Percentiles rank a stretch among this genome's conserved stretches.
phyloP scores from a whole-genome alignment of 768 basidiomycete genomes.

The Lyophyllum semitale region DNA sequence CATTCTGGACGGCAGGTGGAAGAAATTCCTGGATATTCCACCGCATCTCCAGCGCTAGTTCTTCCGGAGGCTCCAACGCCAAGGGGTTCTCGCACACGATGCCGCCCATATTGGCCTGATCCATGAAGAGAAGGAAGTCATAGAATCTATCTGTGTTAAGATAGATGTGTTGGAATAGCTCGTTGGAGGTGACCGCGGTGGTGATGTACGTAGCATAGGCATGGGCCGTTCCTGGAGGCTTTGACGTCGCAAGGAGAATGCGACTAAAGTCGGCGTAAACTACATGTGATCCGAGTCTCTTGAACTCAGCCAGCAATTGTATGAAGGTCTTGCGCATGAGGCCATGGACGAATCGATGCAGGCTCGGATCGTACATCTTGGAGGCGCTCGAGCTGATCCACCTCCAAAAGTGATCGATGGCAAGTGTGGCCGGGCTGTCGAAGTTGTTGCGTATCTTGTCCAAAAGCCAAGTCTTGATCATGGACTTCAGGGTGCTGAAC shows the following conservation, averaged over 20 bases:
- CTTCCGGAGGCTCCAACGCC: conserved; percentile 66
- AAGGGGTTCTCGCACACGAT: conserved; percentile 82
- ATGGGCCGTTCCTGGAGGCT: conserved; percentile 92
- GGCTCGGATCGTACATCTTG: conserved; percentile 87
- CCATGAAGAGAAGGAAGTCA: conserved; percentile 95
- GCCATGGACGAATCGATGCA: conserved; percentile 91
- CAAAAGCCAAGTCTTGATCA: conserved; percentile 90
- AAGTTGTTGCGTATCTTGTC: conserved; percentile 77
- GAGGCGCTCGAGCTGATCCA: conserved; percentile 90
- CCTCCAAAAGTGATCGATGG: conserved; percentile 95
- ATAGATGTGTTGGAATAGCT: conserved; percentile 92
- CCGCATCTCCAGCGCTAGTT: conserved; percentile 75
- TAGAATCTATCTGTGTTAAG: conserved; percentile 87
- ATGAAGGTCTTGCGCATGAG: conserved; percentile 98
- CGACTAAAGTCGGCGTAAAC: conserved; percentile 93
- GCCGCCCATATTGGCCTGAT: conserved; percentile 88
- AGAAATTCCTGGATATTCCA: conserved; percentile 95
- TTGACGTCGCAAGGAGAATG: conserved; percentile 89
- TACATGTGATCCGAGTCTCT: conserved; percentile 89
- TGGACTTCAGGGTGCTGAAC: conserved; percentile 80
- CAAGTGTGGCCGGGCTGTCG: conserved; percentile 64
- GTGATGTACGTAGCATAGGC: conserved; percentile 97
- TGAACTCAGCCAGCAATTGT: conserved; percentile 95
- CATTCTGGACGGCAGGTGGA: conserved; percentile 75
- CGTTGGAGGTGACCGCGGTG: conserved; percentile 90